phyloP scores from a whole-genome alignment of 2,329 filamentous ascomycete genomes.

The Dothideomycetes sp. region DNA sequence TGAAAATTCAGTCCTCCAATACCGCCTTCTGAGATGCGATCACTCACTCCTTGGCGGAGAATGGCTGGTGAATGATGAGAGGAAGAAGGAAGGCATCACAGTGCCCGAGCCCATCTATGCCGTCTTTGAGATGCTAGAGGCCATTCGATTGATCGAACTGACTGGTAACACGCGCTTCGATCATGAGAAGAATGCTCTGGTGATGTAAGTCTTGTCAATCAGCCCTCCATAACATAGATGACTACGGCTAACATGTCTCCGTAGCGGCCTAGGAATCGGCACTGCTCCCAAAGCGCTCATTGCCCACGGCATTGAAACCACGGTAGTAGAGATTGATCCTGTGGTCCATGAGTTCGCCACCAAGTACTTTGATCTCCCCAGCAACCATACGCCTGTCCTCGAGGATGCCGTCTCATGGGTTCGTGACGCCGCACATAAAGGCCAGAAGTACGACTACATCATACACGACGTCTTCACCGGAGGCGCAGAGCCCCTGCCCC shows the following conservation, averaged over 20 bases:
- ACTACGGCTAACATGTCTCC: neutral
- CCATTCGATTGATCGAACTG: conserved; percentile 66
- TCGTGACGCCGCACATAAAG: conserved; percentile 16
- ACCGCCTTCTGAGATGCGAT: conserved; percentile 79
- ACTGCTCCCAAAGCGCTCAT: conserved; percentile 83
- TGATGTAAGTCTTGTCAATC: conserved; percentile 55
- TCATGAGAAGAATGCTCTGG: conserved; percentile 63
- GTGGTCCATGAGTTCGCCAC: conserved; percentile 73
- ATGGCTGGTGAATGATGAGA: conserved; percentile 53
- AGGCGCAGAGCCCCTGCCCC: conserved; percentile 75
- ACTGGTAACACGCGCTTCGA: conserved; percentile 38
- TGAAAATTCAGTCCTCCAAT: conserved; percentile 60
- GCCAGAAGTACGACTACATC: conserved; percentile 71
- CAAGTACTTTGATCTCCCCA: conserved; percentile 70
- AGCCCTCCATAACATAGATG: neutral
- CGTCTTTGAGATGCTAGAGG: conserved; percentile 92
- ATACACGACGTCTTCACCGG: conserved; percentile 97
- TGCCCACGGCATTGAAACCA: conserved; percentile 80
- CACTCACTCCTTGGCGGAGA: conserved; percentile 90
- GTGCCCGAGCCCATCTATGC: conserved; percentile 83
- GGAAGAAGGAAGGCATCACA: conserved; percentile 30
- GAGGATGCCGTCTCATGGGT: conserved; percentile 70
- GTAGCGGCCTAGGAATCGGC: conserved; percentile 78
- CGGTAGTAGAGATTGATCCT: conserved; percentile 89
- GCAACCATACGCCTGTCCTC: conserved; percentile 69